phyloP scores from a whole-genome alignment of 176 grass and related monocot genomes.

The Carex parvula region DNA sequence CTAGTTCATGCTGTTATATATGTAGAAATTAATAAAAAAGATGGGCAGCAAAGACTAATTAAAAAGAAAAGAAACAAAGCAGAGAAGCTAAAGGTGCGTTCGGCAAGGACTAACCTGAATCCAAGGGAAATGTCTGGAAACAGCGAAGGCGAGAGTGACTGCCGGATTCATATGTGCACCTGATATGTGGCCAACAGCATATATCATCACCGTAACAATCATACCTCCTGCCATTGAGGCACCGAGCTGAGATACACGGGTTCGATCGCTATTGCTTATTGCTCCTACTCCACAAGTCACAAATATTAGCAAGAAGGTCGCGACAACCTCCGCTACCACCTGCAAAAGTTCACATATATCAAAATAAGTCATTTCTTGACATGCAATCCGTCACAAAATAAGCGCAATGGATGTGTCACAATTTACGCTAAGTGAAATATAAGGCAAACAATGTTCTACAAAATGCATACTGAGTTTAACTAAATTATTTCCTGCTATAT shows the following conservation, averaged over 20 bases:
- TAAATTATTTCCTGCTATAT: not conserved
- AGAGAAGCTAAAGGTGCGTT: not conserved
- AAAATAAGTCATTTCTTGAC: not conserved
- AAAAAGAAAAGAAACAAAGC: not conserved
- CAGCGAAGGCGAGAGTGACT: slow-evolving; percentile 87
- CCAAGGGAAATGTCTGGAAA: slow-evolving; percentile 85
- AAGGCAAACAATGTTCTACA: too few relatives aligned
- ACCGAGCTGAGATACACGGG: slow-evolving; percentile 70
- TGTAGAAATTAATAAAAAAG: not conserved
- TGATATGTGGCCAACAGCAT: slow-evolving; percentile 89
- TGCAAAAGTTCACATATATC: slow-evolving; percentile 1
- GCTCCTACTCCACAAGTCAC: slow-evolving; percentile 73
- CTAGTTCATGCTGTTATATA: slow-evolving; percentile 4
- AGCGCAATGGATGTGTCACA: not conserved
- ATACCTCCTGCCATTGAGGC: slow-evolving; percentile 65
- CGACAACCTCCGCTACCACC: slow-evolving; percentile 78
- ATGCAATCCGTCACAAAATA: not conserved
- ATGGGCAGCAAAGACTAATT: not conserved
- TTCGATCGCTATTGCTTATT: slow-evolving; percentile 54
- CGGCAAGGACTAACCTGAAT: slow-evolving; percentile 46
- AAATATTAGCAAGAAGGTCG: slow-evolving; percentile 91
- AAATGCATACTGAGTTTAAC: too few relatives aligned
- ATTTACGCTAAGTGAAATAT: not conserved
- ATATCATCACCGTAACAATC: slow-evolving; percentile 87
- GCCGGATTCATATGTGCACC: slow-evolving; percentile 97